phyloP scores from a whole-genome alignment of 306 rosid species.

The Delonix regia region DNA sequence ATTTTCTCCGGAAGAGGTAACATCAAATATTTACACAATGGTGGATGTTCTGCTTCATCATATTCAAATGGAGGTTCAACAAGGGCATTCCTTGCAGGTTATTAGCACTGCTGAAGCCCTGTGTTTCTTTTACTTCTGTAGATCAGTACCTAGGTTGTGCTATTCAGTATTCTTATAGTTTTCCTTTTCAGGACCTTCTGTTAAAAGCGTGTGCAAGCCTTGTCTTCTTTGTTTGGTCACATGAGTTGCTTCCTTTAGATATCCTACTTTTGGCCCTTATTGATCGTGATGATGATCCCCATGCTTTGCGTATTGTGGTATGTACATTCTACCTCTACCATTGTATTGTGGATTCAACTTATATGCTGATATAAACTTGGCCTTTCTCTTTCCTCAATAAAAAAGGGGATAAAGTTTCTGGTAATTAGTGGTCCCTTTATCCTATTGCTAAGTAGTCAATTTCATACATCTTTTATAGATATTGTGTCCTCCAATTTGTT shows the following conservation, averaged over 20 bases:
- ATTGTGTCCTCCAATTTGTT: slow-evolving; percentile 14
- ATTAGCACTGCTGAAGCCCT: slow-evolving; percentile 16
- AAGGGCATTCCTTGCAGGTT: slow-evolving; percentile 85
- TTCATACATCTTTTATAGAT: background rate
- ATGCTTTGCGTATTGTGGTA: slow-evolving; percentile 95
- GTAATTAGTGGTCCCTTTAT: slow-evolving; percentile 14
- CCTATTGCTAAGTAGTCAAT: background rate
- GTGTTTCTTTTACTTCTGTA: slow-evolving; percentile 25
- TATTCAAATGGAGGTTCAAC: slow-evolving; percentile 92
- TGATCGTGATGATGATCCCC: slow-evolving; percentile 99
- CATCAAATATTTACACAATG: slow-evolving; percentile 91
- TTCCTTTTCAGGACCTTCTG: slow-evolving; percentile 74
- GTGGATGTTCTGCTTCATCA: slow-evolving; percentile 96
- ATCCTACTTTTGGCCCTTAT: slow-evolving; percentile 90
- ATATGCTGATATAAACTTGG: background rate
- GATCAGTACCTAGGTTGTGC: slow-evolving; percentile 13
- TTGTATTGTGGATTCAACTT: slow-evolving; percentile 25
- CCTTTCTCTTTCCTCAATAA: background rate
- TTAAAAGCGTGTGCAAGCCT: slow-evolving; percentile 84
- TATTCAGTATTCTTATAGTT: slow-evolving; percentile 11
- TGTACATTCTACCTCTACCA: slow-evolving; percentile 32
- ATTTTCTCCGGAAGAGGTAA: slow-evolving; percentile 92
- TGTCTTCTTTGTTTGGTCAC: slow-evolving; percentile 82
- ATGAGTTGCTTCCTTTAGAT: slow-evolving; percentile 96
- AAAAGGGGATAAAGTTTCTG: slow-evolving; percentile 12